Evolutionary conservation across 1,284 basidiomycete species (phyloP).

Genomic region (Marasmius tenuissimus): DNA sequence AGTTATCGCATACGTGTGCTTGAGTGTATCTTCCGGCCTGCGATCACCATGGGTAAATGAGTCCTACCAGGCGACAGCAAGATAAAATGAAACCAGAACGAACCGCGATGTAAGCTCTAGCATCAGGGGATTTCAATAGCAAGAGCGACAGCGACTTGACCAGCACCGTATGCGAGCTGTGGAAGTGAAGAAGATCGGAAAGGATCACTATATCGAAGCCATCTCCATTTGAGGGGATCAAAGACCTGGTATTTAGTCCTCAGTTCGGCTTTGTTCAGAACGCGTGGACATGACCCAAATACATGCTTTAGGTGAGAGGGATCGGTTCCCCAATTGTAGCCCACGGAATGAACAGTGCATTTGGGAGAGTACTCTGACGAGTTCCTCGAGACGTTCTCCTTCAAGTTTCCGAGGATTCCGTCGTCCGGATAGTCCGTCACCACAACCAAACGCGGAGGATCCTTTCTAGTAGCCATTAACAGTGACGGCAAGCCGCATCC

Average conservation of each 20-base stretch:
- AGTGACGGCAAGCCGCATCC: conserved; percentile 67
- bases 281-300: conserved; percentile 21
- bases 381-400: conserved; percentile 54
- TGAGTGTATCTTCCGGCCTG: conserved; percentile 64
- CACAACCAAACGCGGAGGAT: conserved; percentile 51
- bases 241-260: not conserved
- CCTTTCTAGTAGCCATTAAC: conserved; percentile 44
- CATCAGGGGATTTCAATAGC: conserved; percentile 39
- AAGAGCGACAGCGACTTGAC: conserved; percentile 48
- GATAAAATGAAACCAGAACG: conserved; percentile 8
- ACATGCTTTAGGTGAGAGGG: conserved; percentile 43
- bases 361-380: conserved; percentile 27
- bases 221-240: conserved; percentile 13
- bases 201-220: conserved; percentile 64
- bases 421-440: conserved; percentile 70
- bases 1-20: conserved; percentile 51
- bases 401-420: conserved; percentile 55
- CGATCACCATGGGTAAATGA: not conserved
- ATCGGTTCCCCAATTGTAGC: conserved; percentile 68
- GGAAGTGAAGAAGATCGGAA: conserved; percentile 71
- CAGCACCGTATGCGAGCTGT: conserved; percentile 57
- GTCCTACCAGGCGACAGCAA: not conserved
- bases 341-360: conserved; percentile 44
- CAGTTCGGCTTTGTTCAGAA: not conserved
- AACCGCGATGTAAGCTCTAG: conserved; percentile 58